These are phyloP conservation scores for Hansenula lynferdii DNA, from an alignment of 1,139 yeast genomes.

Conservation along the genomic window DNA sequence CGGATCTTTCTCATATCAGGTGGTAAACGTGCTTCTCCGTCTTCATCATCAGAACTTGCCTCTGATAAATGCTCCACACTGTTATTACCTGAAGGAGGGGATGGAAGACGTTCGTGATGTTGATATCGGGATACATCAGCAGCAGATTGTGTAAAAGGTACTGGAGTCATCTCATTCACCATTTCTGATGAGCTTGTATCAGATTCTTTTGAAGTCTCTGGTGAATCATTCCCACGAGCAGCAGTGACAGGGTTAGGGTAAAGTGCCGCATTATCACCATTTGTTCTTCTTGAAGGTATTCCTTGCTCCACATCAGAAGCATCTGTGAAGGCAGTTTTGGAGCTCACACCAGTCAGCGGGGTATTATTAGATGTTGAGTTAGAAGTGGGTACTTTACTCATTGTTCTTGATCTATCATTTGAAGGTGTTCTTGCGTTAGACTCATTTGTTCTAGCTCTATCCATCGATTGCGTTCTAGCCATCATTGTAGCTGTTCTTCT, in stretches of 20 bases:
- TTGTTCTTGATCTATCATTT: too few relatives aligned
- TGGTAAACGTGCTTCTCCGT: conserved; percentile 2
- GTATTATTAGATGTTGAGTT: too few relatives aligned
- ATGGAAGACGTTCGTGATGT: background rate
- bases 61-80: conserved; percentile 12
- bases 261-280: too few relatives aligned
- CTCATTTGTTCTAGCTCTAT: conserved; percentile 12
- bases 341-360: background rate
- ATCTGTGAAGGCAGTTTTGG: background rate
- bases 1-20: conserved; percentile 4
- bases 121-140: background rate
- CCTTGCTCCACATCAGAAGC: background rate
- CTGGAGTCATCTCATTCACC: conserved; percentile 1
- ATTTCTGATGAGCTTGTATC: conserved; percentile 10
- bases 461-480: conserved; percentile 35
- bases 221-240: too few relatives aligned
- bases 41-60: conserved; percentile 12
- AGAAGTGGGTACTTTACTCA: background rate
- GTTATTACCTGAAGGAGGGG: background rate
- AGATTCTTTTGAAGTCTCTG: conserved; percentile 1
- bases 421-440: conserved; percentile 4
- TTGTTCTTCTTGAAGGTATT: too few relatives aligned
- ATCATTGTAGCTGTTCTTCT: conserved; percentile 75
- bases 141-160: conserved; percentile 3
- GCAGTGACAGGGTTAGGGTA: too few relatives aligned